Evolutionary conservation across 345 rosid species (phyloP).

Genomic region (Eutrema heterophyllum): DNA sequence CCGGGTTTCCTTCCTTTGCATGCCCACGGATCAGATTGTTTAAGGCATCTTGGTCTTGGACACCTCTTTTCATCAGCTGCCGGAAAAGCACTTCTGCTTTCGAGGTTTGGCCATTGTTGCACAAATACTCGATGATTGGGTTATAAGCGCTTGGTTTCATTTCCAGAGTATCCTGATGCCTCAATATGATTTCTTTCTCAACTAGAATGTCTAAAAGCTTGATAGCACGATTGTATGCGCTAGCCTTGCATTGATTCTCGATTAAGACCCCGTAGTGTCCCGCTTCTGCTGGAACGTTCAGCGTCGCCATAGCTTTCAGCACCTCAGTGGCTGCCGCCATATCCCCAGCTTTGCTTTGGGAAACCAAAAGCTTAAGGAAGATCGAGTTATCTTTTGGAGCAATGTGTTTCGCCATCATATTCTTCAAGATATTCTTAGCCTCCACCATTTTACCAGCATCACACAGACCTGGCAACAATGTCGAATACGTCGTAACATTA

Average conservation of each 20-base stretch:
- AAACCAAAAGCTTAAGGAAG: conserved; percentile 55
- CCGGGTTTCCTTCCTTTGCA: conserved; percentile 80
- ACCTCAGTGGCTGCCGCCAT: conserved; percentile 68
- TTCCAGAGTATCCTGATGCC: conserved; percentile 59
- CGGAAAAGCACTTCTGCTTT: conserved; percentile 85
- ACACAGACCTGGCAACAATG: conserved; percentile 78
- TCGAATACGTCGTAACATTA: conserved; percentile 64
- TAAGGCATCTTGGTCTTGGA: conserved; percentile 61
- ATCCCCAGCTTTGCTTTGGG: conserved; percentile 62
- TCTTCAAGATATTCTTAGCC: conserved; percentile 55
- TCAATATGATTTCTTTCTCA: conserved; percentile 73
- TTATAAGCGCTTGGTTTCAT: conserved; percentile 65
- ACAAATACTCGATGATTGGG: conserved; percentile 60
- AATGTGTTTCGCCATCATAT: conserved; percentile 55
- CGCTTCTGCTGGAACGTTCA: conserved; percentile 73
- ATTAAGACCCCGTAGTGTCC: conserved; percentile 81
- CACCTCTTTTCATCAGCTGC: conserved; percentile 86
- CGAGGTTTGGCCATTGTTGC: conserved; percentile 60
- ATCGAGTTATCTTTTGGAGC: conserved; percentile 72
- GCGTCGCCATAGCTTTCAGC: conserved; percentile 70
- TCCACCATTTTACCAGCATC: conserved; percentile 65
- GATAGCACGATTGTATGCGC: conserved; percentile 55
- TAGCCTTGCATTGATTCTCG: conserved; percentile 69
- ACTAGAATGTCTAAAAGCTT: conserved; percentile 69
- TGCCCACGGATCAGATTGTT: conserved; percentile 73